A percentile compares a stretch with the other conserved stretches of the same genome.
Evolutionary conservation across 768 basidiomycete species (phyloP).

Genomic region (Boletus insuetus): DNA sequence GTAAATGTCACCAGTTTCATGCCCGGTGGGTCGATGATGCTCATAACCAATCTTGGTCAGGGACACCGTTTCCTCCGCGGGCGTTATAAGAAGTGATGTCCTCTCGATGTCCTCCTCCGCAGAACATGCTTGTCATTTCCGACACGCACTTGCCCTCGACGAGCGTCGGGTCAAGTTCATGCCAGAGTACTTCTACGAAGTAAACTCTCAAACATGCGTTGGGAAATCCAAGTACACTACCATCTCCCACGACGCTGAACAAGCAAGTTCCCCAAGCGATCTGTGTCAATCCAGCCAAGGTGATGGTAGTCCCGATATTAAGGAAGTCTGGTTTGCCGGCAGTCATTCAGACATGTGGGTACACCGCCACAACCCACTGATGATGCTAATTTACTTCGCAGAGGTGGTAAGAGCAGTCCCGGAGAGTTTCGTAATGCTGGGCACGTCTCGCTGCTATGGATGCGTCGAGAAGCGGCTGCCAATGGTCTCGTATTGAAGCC

Average conservation of each 20-base stretch:
- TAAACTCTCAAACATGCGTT: conserved; percentile 14
- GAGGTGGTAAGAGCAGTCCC: conserved; percentile 23
- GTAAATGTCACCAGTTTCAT: neutral
- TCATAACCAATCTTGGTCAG: neutral
- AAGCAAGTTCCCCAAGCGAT: neutral
- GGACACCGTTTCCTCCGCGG: conserved; percentile 8
- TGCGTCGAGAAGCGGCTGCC: conserved; percentile 30
- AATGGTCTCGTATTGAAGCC: conserved; percentile 26
- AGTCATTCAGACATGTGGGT: conserved; percentile 37
- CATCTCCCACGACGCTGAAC: neutral
- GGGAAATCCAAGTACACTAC: conserved; percentile 5
- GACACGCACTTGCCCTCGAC: conserved; percentile 7
- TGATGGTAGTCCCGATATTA: conserved; percentile 23
- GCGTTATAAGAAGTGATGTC: neutral
- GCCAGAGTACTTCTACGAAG: conserved; percentile 19
- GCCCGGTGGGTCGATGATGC: no score
- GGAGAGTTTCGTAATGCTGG: conserved; percentile 21
- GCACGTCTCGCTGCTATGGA: conserved; percentile 31
- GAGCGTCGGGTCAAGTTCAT: conserved; percentile 7
- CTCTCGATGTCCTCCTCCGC: neutral
- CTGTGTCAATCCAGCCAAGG: neutral
- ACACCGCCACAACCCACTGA: no score
- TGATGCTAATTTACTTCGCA: conserved; percentile 2
- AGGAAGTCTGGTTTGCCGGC: conserved; percentile 69
- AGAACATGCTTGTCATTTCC: neutral